Base-by-base conservation (phyloP, 441 rosid species). In the Brassica hybrid region DNA sequence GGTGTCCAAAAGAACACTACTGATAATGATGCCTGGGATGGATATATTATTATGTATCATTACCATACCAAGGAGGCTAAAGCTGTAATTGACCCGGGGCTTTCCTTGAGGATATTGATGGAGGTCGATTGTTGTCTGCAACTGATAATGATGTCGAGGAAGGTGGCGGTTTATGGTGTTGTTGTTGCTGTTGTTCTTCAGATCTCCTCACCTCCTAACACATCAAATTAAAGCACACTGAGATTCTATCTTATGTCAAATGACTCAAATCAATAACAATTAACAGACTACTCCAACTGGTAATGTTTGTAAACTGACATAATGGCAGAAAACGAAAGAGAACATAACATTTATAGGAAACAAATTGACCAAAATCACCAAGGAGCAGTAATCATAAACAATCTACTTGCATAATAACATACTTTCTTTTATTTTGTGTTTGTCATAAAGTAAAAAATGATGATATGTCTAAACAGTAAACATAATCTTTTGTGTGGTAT, bases 61-160 rank as follows among this genome's bases (percentile, higher is more conserved):
- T 70, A 64, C 69, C 21, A 48, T 50, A 68, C 78, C 74, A 63
- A 1, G 65, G 8, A 60, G 72, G 45, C 65, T 85, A 92, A 64
- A 87, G 89, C 76, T 90, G 96, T 57, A 87, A 75, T 83, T 89
- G 97, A 69, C 91, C 94, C 1, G 88, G 89, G 21, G 93, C 93
- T 83, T 85, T 91, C 73, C 93, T 91, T 25, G 94, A 89, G 54
- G 97, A 85, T 84, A 90, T 88, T 58, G 93, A 88, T 60, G 93
- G 82, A 11, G 94, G 89, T 76, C 85, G 76, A 75, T 18, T 79
- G 76, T 83, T 83, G 68, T 77, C 86, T 67, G 77, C 66, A 48
- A 75, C 36, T 65, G 87, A 76, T 56, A 81, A 58, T n/a, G 87
- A 58, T 43, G 87, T 50, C 68, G 83, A 78, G 5, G 78, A 79